A percentile compares a stretch with the other conserved stretches of the same genome.
These are phyloP conservation scores for Eimeria maxima DNA, from an alignment of 169 alveolate genomes.

Conservation along the genomic window DNA sequence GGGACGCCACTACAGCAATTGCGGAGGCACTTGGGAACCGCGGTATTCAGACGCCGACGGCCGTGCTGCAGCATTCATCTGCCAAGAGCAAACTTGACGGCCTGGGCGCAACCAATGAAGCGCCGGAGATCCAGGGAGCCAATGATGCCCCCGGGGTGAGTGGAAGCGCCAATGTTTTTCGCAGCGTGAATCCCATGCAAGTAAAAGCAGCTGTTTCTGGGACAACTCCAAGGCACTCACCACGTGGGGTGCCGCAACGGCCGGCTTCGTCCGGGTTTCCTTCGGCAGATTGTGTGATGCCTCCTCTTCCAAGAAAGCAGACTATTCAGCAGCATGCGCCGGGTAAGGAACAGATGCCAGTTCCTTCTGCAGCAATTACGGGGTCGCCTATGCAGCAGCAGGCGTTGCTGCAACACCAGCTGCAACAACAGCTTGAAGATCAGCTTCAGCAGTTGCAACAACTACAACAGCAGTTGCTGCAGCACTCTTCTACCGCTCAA, in stretches of 20 bases:
- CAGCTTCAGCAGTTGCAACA: slow-evolving; percentile 68
- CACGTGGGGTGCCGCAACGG: slow-evolving; percentile 60
- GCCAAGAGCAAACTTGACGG: slow-evolving; percentile 54
- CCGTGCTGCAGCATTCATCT: slow-evolving; percentile 47
- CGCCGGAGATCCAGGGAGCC: slow-evolving; percentile 19
- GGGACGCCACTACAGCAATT: slow-evolving; percentile 68
- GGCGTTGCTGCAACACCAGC: slow-evolving; percentile 55
- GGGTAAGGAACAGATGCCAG: background rate
- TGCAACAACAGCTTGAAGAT: slow-evolving; percentile 60
- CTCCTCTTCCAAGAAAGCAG: slow-evolving; percentile 9
- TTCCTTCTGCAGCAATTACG: slow-evolving; percentile 16
- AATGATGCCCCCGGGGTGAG: background rate
- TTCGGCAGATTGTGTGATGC: background rate
- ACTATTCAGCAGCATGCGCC: slow-evolving; percentile 17
- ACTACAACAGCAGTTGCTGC: slow-evolving; percentile 67
- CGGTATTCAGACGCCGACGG: slow-evolving; percentile 64
- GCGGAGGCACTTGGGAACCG: slow-evolving; percentile 69
- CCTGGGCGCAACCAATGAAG: slow-evolving; percentile 38
- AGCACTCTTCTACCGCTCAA: slow-evolving; percentile 28
- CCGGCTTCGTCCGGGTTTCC: background rate
- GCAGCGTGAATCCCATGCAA: slow-evolving; percentile 43
- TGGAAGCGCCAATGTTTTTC: background rate
- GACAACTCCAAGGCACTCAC: slow-evolving; percentile 61
- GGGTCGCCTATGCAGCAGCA: slow-evolving; percentile 41
- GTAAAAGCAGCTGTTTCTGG: background rate